Base-by-base conservation (phyloP, 345 rosid genomes). In the Acer campestre region DNA sequence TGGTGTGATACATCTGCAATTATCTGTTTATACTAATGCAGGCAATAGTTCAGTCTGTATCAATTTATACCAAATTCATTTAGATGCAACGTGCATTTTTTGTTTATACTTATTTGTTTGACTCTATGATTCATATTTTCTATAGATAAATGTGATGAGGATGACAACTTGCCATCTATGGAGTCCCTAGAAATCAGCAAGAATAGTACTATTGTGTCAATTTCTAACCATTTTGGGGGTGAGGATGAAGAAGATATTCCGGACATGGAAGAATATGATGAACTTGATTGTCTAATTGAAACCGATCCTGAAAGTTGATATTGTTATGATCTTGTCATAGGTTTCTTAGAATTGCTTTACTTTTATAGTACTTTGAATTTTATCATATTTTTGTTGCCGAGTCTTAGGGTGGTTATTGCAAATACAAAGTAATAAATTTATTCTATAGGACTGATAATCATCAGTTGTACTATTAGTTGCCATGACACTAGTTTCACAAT, bases 231-330 rank as follows among this genome's bases (percentile, higher is more conserved):
- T 82, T 94, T 94, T 75, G 92, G 97, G 62, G 95, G 83, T 59
- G 91, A 89, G 25, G 99, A 92, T 55, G 99, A 95, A 4, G 99
- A 93, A 18, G 92, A 94, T 79, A 96, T 96, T 77, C 99, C 97
- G 0, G 98, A 96, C 82, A 92, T 95, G 92, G 95, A 90, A 56
- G 98, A 90, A 83, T 92, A 81, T 79, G 93, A 92, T 81, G 98
- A 92, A 72, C 79, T 89, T 13, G 88, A 92, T 82, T 93, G 89
- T 80, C 68, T 90, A 51, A 73, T 92, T n/a, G 92, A 93, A 79
- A 76, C 86, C 53, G 99, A 94, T 84, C 90, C 92, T 9, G 96
- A 91, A 86, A 79, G 89, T 85, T 48, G 44, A 56, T 31, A 38
- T 22, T 25, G 20, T 14, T 16, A 63, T 48, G 25, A 7, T 42